Conservation (phyloP, 129 eudicot genomes). For the Chrysanthemum makinoi region DNA sequence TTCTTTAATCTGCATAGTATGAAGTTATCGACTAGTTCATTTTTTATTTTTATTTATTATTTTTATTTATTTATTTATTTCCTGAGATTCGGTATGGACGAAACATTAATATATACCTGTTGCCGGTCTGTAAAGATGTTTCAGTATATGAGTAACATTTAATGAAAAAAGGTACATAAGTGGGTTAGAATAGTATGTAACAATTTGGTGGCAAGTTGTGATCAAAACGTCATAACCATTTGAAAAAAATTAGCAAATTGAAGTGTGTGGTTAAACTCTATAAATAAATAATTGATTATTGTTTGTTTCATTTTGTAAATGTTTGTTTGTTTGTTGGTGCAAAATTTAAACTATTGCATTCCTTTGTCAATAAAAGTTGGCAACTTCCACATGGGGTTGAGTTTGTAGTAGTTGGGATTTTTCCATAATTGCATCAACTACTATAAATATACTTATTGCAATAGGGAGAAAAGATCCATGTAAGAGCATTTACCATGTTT, state of each 20-base stretch:
- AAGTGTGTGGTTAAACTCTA: background rate
- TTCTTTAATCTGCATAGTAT: too few species aligned
- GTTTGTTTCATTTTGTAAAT: background rate
- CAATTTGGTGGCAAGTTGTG: too few species aligned
- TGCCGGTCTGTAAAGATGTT: too few species aligned
- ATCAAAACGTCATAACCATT: background rate
- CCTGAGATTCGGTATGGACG: too few species aligned
- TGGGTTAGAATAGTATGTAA: too few species aligned
- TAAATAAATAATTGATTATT: background rate
- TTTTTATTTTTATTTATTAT: too few species aligned
- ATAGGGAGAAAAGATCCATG: slow-evolving; percentile 2
- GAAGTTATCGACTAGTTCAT: too few species aligned
- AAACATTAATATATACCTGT: too few species aligned
- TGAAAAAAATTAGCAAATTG: background rate
- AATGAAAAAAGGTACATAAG: too few species aligned
- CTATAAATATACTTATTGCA: slow-evolving; percentile 10
- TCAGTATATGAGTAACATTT: too few species aligned
- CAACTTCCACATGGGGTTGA: slow-evolving; percentile 10
- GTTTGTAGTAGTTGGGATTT: slow-evolving; percentile 27
- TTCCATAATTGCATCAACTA: slow-evolving; percentile 10
- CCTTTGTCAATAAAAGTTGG: slow-evolving; percentile 12
- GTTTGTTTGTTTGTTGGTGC: slow-evolving; percentile 7
- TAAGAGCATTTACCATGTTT: background rate
- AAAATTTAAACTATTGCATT: slow-evolving; percentile 4
- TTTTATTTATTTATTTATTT: too few species aligned